phyloP scores from a whole-genome alignment of 2,329 filamentous ascomycete species.

The Cladorrhinum sp. region DNA sequence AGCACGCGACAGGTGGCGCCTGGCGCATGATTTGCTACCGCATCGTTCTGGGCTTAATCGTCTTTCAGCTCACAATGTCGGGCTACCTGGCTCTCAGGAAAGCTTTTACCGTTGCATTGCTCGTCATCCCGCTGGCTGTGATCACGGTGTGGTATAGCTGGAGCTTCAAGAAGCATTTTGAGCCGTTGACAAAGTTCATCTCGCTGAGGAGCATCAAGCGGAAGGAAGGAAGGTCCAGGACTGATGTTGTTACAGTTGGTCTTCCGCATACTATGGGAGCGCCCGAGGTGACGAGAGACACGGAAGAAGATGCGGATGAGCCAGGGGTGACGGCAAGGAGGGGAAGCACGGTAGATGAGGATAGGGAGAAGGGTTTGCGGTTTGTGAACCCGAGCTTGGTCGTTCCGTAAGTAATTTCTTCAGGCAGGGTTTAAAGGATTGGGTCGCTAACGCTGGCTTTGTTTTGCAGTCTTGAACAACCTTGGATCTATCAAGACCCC shows the following conservation, averaged over 20 bases:
- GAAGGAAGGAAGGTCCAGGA: conserved; percentile 37
- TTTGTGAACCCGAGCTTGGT: conserved; percentile 78
- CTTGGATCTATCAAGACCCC: conserved; percentile 64
- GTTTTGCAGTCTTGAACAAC: conserved; percentile 56
- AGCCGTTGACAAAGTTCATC: conserved; percentile 88
- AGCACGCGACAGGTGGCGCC: conserved; percentile 86
- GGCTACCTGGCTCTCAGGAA: conserved; percentile 74
- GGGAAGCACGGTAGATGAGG: conserved; percentile 68
- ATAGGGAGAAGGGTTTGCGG: conserved; percentile 62
- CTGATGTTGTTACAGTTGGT: background rate
- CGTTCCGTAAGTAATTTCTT: conserved; percentile 52
- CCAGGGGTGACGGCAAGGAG: conserved; percentile 45
- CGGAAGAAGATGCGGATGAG: conserved; percentile 30
- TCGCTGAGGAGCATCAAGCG: conserved; percentile 79
- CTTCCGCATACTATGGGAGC: conserved; percentile 38
- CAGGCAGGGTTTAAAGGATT: too few species aligned
- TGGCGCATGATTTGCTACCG: conserved; percentile 98
- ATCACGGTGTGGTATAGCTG: conserved; percentile 87
- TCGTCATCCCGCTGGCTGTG: conserved; percentile 73
- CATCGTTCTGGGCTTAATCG: conserved; percentile 76
- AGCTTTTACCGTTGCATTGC: conserved; percentile 68
- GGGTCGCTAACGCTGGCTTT: conserved; percentile 7
- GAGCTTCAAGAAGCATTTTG: conserved; percentile 76
- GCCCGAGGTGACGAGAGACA: conserved; percentile 27
- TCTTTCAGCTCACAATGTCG: conserved; percentile 89